Conservation (phyloP, 495 filamentous ascomycete species). For the Immersiella caudata region DNA sequence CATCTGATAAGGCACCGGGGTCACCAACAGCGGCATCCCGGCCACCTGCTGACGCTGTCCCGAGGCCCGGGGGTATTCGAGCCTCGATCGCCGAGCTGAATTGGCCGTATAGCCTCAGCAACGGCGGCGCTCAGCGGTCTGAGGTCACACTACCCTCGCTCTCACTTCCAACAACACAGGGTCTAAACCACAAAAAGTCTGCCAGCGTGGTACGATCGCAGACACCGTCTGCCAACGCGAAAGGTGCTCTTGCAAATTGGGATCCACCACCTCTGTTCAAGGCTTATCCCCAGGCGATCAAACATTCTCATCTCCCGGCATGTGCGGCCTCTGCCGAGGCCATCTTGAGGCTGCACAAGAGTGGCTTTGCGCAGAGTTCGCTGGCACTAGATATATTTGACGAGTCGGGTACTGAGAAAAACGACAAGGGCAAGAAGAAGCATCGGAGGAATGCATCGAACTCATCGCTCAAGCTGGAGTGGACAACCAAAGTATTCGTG, state of each 20-base stretch:
- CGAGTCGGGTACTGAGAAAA: constrained; percentile 33
- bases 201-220: constrained; percentile 34
- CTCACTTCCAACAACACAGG: constrained; percentile 18
- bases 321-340: constrained; percentile 55
- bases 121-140: constrained; percentile 37
- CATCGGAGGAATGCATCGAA: constrained; percentile 61
- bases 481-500: constrained; percentile 82
- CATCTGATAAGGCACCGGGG: constrained; percentile 28
- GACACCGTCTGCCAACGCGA: constrained; percentile 22
- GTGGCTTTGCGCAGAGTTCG: constrained; percentile 43
- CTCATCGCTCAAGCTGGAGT: constrained; percentile 66
- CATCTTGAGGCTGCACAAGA: constrained; percentile 64
- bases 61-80: constrained; percentile 41
- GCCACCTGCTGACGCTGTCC: constrained; percentile 20
- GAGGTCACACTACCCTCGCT: constrained; percentile 40
- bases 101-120: constrained; percentile 44
- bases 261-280: constrained; percentile 83
- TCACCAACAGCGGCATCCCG: constrained; percentile 18
- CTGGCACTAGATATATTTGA: constrained; percentile 30
- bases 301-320: constrained; percentile 55
- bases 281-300: constrained; percentile 82
- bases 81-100: constrained; percentile 49
- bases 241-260: constrained; percentile 55
- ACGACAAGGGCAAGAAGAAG: constrained; percentile 43
- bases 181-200: constrained; percentile 44